phyloP scores from a whole-genome alignment of 371 early-diverging fungal species.

The Fennellomyces sp. region DNA sequence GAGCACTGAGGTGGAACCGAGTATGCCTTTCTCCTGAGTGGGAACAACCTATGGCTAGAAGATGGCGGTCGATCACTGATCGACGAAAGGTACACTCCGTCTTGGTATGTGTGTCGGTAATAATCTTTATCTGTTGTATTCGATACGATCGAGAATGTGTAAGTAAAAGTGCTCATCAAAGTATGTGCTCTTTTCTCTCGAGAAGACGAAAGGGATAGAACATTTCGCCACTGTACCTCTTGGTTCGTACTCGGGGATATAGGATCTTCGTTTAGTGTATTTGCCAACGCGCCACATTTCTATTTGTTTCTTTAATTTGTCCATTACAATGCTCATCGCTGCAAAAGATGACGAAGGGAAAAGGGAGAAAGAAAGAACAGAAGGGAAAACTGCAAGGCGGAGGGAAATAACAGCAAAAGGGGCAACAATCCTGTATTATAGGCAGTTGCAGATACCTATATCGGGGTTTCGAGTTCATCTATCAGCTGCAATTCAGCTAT shows the following conservation, averaged over 20 bases:
- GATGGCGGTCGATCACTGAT: neutral
- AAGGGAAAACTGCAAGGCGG: too few relatives aligned
- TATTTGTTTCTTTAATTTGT: slow-evolving; percentile 13
- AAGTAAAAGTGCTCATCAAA: too few relatives aligned
- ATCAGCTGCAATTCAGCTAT: too few relatives aligned
- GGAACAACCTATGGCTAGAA: neutral
- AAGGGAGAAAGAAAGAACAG: too few relatives aligned
- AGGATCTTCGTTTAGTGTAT: slow-evolving; percentile 14
- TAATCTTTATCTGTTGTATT: slow-evolving; percentile 5
- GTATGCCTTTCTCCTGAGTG: neutral
- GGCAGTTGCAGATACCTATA: too few relatives aligned
- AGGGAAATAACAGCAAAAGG: too few relatives aligned
- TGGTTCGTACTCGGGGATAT: slow-evolving; percentile 8
- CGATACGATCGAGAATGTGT: too few relatives aligned
- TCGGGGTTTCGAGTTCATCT: too few relatives aligned
- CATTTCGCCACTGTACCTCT: neutral
- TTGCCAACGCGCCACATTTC: slow-evolving; percentile 12
- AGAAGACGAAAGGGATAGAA: neutral
- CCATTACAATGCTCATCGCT: slow-evolving; percentile 2
- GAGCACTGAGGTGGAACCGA: slow-evolving; percentile 3
- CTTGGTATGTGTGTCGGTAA: slow-evolving; percentile 7
- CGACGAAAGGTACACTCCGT: slow-evolving; percentile 7
- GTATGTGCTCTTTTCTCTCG: too few relatives aligned
- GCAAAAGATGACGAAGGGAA: neutral
- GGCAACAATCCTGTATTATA: too few relatives aligned